These are phyloP conservation scores for Brassica nigra DNA, from an alignment of 345 rosid genomes.

Conservation along the genomic window DNA sequence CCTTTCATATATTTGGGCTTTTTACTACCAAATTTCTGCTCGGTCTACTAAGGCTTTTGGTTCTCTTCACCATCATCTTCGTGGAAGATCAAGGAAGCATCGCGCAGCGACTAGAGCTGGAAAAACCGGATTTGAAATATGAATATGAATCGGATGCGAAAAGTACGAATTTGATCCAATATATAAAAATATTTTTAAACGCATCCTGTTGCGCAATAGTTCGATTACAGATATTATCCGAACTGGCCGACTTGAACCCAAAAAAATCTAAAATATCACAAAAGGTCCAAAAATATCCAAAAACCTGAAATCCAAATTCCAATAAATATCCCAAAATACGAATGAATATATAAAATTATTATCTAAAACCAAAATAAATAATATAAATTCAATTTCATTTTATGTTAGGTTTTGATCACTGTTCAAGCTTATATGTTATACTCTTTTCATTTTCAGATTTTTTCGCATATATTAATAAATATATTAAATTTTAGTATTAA, in stretches of 20 bases:
- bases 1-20: not conserved
- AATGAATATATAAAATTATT: too few relatives aligned
- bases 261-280: too few relatives aligned
- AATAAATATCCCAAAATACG: not conserved
- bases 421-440: not conserved
- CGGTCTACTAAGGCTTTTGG: not conserved
- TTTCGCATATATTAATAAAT: too few relatives aligned
- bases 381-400: too few relatives aligned
- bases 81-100: too few relatives aligned
- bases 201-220: not conserved
- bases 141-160: not conserved
- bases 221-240: too few relatives aligned
- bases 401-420: not conserved
- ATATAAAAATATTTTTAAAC: too few relatives aligned
- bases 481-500: too few relatives aligned
- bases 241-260: too few relatives aligned
- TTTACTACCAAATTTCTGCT: not conserved
- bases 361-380: not conserved
- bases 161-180: not conserved
- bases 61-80: not conserved
- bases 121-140: not conserved
- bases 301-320: not conserved
- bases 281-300: too few relatives aligned
- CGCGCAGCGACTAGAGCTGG: not conserved
- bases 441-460: not conserved